A percentile compares a stretch with the other conserved stretches of the same genome.
Conservation (phyloP, 208 protist genomes). For the Leishmania major region DNA sequence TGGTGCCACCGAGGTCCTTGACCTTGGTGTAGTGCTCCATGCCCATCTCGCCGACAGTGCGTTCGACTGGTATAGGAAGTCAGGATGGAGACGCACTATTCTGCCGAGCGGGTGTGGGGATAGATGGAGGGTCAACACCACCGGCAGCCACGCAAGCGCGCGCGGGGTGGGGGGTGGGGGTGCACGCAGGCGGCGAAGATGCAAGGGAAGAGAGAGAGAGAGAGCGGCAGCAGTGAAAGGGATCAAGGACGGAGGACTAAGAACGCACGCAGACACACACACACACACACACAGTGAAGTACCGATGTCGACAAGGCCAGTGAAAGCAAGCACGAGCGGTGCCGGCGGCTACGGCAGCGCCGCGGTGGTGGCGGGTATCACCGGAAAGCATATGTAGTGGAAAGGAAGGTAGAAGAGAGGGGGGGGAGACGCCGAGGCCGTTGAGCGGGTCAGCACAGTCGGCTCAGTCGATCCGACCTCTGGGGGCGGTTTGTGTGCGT, state of each 20-base stretch:
- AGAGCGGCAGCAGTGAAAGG: background rate
- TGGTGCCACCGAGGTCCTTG: conserved; percentile 78
- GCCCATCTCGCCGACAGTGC: conserved; percentile 43
- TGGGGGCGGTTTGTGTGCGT: background rate
- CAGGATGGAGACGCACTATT: background rate
- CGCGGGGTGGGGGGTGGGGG: background rate
- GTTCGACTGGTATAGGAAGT: background rate
- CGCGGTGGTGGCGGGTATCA: background rate
- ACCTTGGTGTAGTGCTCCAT: conserved; percentile 88
- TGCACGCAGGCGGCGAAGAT: background rate
- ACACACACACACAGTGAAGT: background rate
- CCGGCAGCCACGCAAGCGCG: background rate
- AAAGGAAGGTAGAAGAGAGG: background rate
- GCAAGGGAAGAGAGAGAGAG: background rate
- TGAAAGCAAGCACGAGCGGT: background rate
- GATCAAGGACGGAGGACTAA: background rate
- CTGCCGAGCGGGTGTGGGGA: background rate
- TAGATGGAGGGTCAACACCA: background rate
- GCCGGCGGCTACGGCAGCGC: background rate
- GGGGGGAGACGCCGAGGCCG: no score
- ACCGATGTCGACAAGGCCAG: background rate
- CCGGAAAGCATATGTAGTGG: background rate
- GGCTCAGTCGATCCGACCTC: no score
- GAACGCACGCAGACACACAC: background rate
- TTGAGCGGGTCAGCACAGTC: no score